phyloP scores from a whole-genome alignment of 2,329 filamentous ascomycete genomes.

The Chaetomium sp. region DNA sequence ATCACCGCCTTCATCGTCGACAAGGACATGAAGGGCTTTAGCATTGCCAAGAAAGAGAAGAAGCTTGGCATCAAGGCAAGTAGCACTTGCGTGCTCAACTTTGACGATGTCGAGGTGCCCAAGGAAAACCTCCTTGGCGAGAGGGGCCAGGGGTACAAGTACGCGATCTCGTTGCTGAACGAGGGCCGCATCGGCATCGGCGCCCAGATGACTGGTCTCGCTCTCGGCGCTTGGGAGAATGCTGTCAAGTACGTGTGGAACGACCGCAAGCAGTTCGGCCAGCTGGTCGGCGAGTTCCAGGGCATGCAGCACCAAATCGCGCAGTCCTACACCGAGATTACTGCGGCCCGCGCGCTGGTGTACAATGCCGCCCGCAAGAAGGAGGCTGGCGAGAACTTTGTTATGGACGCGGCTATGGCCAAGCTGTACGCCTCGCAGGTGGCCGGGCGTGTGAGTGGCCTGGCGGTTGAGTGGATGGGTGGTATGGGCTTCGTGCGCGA shows the following conservation, averaged over 20 bases:
- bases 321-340: slow-evolving; percentile 92
- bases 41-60: slow-evolving; percentile 99
- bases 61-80: slow-evolving; percentile 96
- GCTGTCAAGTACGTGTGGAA: slow-evolving; percentile 95
- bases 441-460: slow-evolving; percentile 79
- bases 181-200: slow-evolving; percentile 97
- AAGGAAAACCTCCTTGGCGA: slow-evolving; percentile 85
- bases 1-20: slow-evolving; percentile 96
- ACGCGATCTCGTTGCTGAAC: slow-evolving; percentile 90
- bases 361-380: slow-evolving; percentile 98
- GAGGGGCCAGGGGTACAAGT: slow-evolving; percentile 94
- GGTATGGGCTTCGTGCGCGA: slow-evolving; percentile 98
- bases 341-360: slow-evolving; percentile 85
- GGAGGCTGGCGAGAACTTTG: slow-evolving; percentile 94
- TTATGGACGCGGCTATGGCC: slow-evolving; percentile 95
- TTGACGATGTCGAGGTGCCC: slow-evolving; percentile 92
- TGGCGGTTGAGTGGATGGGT: slow-evolving; percentile 98
- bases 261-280: slow-evolving; percentile 94
- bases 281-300: slow-evolving; percentile 94
- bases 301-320: slow-evolving; percentile 99
- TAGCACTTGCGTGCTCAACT: slow-evolving; percentile 95
- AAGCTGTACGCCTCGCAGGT: slow-evolving; percentile 95
- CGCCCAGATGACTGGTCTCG: slow-evolving; percentile 97
- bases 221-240: slow-evolving; percentile 92
- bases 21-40: slow-evolving; percentile 85